Evolutionary conservation across 2,329 filamentous ascomycete genomes (phyloP).

Genomic region (Acrodontium crateriforme): DNA sequence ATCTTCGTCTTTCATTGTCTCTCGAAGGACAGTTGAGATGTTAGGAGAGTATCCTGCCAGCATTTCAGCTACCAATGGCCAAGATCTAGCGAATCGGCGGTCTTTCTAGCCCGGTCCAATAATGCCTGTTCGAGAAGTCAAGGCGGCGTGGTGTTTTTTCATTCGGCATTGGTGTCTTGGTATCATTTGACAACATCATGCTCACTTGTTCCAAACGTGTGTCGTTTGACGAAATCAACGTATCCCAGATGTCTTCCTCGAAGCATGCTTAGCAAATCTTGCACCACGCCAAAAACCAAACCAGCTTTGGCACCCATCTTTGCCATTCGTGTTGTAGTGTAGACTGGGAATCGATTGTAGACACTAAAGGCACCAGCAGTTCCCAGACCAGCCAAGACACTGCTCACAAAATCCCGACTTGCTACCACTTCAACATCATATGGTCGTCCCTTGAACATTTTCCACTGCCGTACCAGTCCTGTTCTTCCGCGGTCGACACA

Average conservation of each 20-base stretch:
- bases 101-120: too few species aligned
- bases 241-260: constrained; percentile 64
- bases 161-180: too few species aligned
- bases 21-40: too few species aligned
- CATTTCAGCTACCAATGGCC: too few species aligned
- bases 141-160: too few species aligned
- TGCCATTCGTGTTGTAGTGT: constrained; percentile 48
- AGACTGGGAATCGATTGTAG: constrained; percentile 68
- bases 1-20: too few species aligned
- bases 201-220: constrained; percentile 9
- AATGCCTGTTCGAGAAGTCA: too few species aligned
- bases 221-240: constrained; percentile 43
- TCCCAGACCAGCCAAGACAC: constrained; percentile 66
- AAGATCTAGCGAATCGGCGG: too few species aligned
- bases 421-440: constrained; percentile 22
- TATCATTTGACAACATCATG: too few species aligned
- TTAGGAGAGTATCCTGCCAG: too few species aligned
- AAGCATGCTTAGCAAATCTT: constrained; percentile 57
- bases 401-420: constrained; percentile 62
- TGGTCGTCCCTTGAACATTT: constrained; percentile 25
- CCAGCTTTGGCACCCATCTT: constrained; percentile 68
- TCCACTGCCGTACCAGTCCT: constrained; percentile 37
- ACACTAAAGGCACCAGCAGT: constrained; percentile 78
- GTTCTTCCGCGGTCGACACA: constrained; percentile 65
- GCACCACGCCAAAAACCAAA: constrained; percentile 62